phyloP scores from a whole-genome alignment of 805 yeast genomes.

The Pichia manshurica region DNA sequence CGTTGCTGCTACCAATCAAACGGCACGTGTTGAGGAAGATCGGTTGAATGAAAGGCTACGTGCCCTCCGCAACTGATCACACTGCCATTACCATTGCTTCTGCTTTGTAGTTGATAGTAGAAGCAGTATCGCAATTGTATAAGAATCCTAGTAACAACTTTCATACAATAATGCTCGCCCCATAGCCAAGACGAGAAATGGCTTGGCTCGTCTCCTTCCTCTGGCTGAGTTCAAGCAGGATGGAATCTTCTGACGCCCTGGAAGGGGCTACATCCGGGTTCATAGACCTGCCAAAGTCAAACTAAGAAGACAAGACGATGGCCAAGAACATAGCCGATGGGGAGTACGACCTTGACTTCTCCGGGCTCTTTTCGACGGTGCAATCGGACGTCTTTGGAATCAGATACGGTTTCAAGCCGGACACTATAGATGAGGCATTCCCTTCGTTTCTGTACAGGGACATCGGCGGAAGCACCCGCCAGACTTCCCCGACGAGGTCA shows the following conservation, averaged over 20 bases:
- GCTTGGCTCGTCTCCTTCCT: too few species aligned
- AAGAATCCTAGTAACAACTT: too few species aligned
- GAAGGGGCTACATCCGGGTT: too few species aligned
- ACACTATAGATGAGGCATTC: slow-evolving; percentile 25
- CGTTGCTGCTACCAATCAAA: slow-evolving; percentile 32
- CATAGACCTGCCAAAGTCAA: too few species aligned
- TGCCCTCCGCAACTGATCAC: slow-evolving; percentile 62
- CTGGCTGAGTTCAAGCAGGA: too few species aligned
- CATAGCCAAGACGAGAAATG: too few species aligned
- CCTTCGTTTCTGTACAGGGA: slow-evolving; percentile 15
- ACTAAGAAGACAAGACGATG: slow-evolving; percentile 6
- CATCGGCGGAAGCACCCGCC: not conserved
- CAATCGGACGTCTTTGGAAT: slow-evolving; percentile 27
- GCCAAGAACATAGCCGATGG: slow-evolving; percentile 29
- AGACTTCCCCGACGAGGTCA: not conserved
- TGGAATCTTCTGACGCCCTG: too few species aligned
- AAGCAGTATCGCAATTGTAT: too few species aligned
- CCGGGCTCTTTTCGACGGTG: slow-evolving; percentile 19
- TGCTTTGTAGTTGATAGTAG: too few species aligned
- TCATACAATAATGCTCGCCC: too few species aligned
- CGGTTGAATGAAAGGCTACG: slow-evolving; percentile 79
- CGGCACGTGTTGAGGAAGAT: slow-evolving; percentile 67
- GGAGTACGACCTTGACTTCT: slow-evolving; percentile 31
- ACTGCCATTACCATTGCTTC: too few species aligned
- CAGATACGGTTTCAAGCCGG: slow-evolving; percentile 31